A percentile compares a stretch with the other conserved stretches of the same genome.
phyloP scores from a whole-genome alignment of 257 asterid genomes.

The Rubia yunnanensis region DNA sequence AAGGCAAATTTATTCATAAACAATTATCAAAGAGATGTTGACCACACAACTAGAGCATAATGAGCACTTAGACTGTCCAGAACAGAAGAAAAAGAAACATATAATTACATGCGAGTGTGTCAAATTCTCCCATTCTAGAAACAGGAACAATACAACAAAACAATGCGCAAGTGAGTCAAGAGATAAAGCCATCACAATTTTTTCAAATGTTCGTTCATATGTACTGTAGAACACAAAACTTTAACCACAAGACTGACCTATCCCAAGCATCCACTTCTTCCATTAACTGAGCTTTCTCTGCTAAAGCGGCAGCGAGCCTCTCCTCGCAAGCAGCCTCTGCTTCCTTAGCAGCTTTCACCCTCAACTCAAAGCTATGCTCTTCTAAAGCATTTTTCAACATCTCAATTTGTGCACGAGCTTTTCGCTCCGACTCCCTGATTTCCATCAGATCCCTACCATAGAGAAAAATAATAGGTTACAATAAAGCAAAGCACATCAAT shows the following conservation, averaged over 20 bases:
- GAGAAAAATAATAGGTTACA: conserved; percentile 13
- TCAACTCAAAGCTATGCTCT: conserved; percentile 81
- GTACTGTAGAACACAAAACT: neutral
- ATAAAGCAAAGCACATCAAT: conserved; percentile 3
- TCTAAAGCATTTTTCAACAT: conserved; percentile 64
- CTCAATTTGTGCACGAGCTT: conserved; percentile 74
- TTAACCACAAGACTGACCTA: conserved; percentile 45
- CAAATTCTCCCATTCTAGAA: neutral
- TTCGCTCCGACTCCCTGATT: conserved; percentile 69
- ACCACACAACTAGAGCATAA: neutral
- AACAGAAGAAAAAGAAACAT: neutral
- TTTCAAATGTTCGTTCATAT: neutral
- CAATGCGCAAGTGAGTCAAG: neutral
- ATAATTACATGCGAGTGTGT: neutral
- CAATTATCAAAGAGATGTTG: neutral
- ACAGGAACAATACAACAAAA: neutral
- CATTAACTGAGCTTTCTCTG: conserved; percentile 70
- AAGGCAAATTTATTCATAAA: neutral
- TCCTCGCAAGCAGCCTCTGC: conserved; percentile 88
- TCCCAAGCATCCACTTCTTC: conserved; percentile 76
- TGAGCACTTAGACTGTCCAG: neutral
- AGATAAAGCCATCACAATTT: neutral
- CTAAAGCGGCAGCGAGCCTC: conserved; percentile 81
- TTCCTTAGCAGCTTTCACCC: conserved; percentile 94
- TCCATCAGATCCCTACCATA: conserved; percentile 51